A percentile compares a stretch with the other conserved stretches of the same genome.
phyloP scores from a whole-genome alignment of 2,329 filamentous ascomycete genomes.

The Aspergillus novofumigatus region DNA sequence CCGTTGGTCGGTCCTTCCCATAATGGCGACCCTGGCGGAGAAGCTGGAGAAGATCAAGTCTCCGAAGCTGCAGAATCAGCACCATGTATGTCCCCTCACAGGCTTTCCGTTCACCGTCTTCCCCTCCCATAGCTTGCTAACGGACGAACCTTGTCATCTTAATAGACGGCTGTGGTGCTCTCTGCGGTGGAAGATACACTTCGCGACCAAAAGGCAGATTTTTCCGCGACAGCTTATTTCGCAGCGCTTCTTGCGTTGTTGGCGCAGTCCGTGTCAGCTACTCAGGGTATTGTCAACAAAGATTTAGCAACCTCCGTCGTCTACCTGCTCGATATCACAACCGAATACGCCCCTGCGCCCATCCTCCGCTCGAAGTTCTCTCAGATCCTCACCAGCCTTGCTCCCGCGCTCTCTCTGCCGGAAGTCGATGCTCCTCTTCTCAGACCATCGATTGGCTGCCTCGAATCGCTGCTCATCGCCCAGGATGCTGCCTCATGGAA shows the following conservation, averaged over 20 bases:
- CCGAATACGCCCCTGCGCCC: conserved; percentile 75
- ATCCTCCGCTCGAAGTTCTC: conserved; percentile 93
- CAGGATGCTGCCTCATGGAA: conserved; percentile 89
- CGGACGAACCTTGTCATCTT: conserved; percentile 6
- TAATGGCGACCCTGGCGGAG: conserved; percentile 68
- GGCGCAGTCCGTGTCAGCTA: conserved; percentile 64
- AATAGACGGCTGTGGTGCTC: conserved; percentile 65
- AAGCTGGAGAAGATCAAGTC: conserved; percentile 96
- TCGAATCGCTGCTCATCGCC: conserved; percentile 85
- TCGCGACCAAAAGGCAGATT: conserved; percentile 76
- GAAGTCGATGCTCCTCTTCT: conserved; percentile 85
- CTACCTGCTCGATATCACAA: conserved; percentile 91
- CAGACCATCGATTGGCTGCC: conserved; percentile 81
- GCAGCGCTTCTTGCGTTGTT: conserved; percentile 89
- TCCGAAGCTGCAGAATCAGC: conserved; percentile 91
- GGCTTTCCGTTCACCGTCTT: conserved; percentile 11
- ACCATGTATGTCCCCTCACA: conserved; percentile 61
- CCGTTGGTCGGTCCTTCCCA: conserved; percentile 28
- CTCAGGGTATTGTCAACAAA: conserved; percentile 66
- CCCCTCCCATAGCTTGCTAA: not conserved
- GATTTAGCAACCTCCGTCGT: conserved; percentile 82
- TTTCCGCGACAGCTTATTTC: conserved; percentile 88
- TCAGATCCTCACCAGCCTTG: conserved; percentile 82
- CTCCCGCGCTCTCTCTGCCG: conserved; percentile 72
- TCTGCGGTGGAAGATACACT: conserved; percentile 90